Evolutionary conservation across 768 basidiomycete species (phyloP), one percentile per base, ranked within the genome.

Genomic region (Hebeloma cylindrosporum): DNA sequence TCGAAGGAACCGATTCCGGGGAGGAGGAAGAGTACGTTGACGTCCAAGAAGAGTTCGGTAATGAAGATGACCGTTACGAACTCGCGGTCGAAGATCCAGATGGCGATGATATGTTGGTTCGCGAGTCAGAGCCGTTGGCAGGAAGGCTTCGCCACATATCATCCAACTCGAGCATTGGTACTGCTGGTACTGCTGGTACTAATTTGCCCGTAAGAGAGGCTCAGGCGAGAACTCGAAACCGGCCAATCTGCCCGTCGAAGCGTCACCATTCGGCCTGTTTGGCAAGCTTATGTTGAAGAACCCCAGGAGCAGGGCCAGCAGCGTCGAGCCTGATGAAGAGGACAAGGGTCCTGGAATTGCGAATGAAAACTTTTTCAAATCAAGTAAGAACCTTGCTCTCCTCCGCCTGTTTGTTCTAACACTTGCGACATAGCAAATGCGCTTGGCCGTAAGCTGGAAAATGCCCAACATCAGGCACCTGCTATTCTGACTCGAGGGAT

Each of bases 201-300:
- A 40, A 58, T 49, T 28, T 59, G 50, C 34, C 61, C 66, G 64
- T 42, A 80, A 68, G 62, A 75, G 71, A 56, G 61, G 70, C 26
- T 52, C 60, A 7, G 65, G 56, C 7, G 66, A 60, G 22, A 62
- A 63, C n/a, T 57, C 66, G 26, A 82, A 75, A 56, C 74, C 77
- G 14, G 78, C 77, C 25, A 74, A 75, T 44, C 62, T 88, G 13
- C 85, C 85, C 2, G 75, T 66, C 30, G 78, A 74, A 45, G 82
- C 81, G 0, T 71, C 77, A 17, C 87, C 88, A 6, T 83, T 83
- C 58, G 88, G 88, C n/a, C 60, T 91, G 47, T 83, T 91, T 64
- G 84, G 83, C n/a, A 70, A 73, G 5, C 64, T 89, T 50, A 71
- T 73, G 38, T 62, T 86, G 52, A 75, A 71, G 59, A 72, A 68